Percentiles rank a stretch among this genome's conserved stretches.
Evolutionary conservation across 306 rosid genomes (phyloP).

Genomic region (Gastrolobium villosum): DNA sequence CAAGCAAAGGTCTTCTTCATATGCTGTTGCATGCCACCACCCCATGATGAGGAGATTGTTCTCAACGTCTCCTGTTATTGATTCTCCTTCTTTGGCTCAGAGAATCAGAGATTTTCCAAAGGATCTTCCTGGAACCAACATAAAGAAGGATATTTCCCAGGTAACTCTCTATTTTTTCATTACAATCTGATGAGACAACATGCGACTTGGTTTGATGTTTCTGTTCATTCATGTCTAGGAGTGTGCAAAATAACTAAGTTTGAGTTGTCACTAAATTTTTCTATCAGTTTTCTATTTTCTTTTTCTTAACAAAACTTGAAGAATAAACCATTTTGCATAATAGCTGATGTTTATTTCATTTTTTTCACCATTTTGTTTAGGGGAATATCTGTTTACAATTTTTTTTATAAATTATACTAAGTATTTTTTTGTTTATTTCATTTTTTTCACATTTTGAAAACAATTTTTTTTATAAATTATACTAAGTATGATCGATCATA

Average conservation of each 20-base stretch:
- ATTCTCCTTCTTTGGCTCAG: constrained; percentile 68
- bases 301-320: background rate
- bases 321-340: constrained; percentile 5
- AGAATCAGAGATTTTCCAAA: constrained; percentile 90
- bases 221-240: constrained; percentile 34
- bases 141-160: constrained; percentile 75
- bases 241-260: background rate
- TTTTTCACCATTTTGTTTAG: constrained; percentile 14
- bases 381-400: too few species aligned
- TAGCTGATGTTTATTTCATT: background rate
- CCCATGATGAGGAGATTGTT: constrained; percentile 42
- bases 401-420: too few species aligned
- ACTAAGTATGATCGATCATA: too few species aligned
- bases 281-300: background rate
- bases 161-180: constrained; percentile 48
- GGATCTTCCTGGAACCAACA: constrained; percentile 79
- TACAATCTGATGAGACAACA: background rate
- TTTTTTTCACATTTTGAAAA: too few species aligned
- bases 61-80: constrained; percentile 57
- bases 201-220: background rate
- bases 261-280: background rate
- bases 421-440: too few species aligned
- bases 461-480: too few species aligned
- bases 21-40: constrained; percentile 12
- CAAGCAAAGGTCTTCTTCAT: constrained; percentile 51